A percentile compares a stretch with the other conserved stretches of the same genome.
These are phyloP conservation scores for Oryza officinalis DNA, from an alignment of 176 grass and related monocot species.

Conservation along the genomic window DNA sequence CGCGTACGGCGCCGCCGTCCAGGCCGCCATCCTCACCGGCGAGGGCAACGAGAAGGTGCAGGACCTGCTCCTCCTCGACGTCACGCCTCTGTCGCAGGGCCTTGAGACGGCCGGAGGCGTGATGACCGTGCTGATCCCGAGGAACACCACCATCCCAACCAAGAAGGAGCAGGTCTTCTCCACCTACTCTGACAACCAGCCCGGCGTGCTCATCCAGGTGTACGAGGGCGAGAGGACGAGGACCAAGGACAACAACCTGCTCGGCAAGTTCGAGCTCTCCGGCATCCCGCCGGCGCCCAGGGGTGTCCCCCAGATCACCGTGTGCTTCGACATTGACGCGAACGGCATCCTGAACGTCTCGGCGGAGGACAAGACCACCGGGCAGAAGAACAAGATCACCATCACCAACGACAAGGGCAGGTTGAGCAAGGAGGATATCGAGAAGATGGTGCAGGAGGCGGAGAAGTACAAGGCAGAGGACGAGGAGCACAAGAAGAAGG, in stretches of 20 bases:
- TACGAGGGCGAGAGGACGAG: conserved; percentile 82
- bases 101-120: conserved; percentile 78
- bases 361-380: conserved; percentile 82
- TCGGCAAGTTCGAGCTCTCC: conserved; percentile 89
- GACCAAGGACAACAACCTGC: conserved; percentile 85
- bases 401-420: conserved; percentile 90
- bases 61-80: conserved; percentile 79
- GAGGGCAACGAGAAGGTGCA: conserved; percentile 91
- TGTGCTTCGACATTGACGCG: conserved; percentile 88
- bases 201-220: conserved; percentile 87
- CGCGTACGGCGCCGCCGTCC: conserved; percentile 88
- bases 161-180: conserved; percentile 98
- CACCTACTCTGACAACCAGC: conserved; percentile 91
- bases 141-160: conserved; percentile 85
- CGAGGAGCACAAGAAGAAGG: conserved; percentile 95
- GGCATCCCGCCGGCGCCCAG: conserved; percentile 79
- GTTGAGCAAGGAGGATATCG: conserved; percentile 81
- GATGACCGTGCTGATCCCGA: conserved; percentile 78
- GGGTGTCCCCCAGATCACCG: conserved; percentile 80
- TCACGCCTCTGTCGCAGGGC: conserved; percentile 73
- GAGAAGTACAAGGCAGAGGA: conserved; percentile 93
- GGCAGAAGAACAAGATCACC: conserved; percentile 93
- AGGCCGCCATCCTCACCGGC: conserved; percentile 82
- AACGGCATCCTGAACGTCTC: conserved; percentile 87
- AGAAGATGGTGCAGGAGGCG: conserved; percentile 91